Evolutionary conservation across 1,284 basidiomycete species (phyloP).

Genomic region (Pterula multifida): DNA sequence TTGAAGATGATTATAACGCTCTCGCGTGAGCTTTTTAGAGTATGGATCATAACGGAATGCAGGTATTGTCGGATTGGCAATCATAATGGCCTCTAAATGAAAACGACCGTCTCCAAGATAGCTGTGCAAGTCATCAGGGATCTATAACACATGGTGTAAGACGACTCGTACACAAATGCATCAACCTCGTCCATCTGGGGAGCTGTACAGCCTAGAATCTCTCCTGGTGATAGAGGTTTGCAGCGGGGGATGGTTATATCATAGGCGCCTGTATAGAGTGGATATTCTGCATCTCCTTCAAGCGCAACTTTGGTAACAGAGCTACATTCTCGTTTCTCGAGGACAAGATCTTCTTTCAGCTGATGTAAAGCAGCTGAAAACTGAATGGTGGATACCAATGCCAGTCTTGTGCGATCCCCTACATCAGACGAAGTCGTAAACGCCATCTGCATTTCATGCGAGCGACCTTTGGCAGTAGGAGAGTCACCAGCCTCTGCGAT

Average conservation of each 20-base stretch:
- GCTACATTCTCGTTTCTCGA: conserved; percentile 18
- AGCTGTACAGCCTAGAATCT: conserved; percentile 95
- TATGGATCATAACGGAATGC: conserved; percentile 99
- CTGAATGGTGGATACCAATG: conserved; percentile 90
- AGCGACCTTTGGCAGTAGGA: conserved; percentile 7
- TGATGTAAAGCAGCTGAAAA: conserved; percentile 85
- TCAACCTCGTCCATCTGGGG: conserved; percentile 77
- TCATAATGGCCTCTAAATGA: conserved; percentile 98
- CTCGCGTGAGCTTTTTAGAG: conserved; percentile 91
- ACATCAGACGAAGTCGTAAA: background rate
- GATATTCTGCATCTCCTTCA: background rate
- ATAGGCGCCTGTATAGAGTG: conserved; percentile 54
- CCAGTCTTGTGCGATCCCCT: conserved; percentile 55
- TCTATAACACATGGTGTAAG: conserved; percentile 3
- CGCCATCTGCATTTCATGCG: conserved; percentile 2
- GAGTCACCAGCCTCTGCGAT: conserved; percentile 33
- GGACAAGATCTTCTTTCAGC: conserved; percentile 67
- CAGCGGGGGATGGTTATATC: conserved; percentile 79
- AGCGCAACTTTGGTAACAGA: conserved; percentile 12
- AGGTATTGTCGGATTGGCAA: conserved; percentile 91
- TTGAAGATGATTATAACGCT: conserved; percentile 83
- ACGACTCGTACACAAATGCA: conserved; percentile 63
- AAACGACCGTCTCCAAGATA: conserved; percentile 98
- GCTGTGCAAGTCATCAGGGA: conserved; percentile 27
- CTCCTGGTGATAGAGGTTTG: conserved; percentile 91